phyloP scores from a whole-genome alignment of 805 yeast species.

The Candida sphagnicola region DNA sequence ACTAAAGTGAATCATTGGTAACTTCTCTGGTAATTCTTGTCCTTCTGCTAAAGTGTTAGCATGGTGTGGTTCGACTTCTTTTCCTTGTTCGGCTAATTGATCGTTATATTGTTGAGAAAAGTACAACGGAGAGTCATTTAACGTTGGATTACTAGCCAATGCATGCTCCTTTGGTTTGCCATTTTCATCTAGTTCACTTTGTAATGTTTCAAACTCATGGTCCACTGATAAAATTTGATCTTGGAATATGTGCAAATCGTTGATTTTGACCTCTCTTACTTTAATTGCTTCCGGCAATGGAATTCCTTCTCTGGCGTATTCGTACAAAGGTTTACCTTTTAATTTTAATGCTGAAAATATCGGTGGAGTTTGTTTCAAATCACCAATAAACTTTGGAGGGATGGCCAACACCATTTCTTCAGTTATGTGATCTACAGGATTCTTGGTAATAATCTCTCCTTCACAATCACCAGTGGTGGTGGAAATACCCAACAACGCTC shows the following conservation, averaged over 20 bases:
- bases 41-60: conserved; percentile 36
- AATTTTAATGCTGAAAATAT: conserved; percentile 90
- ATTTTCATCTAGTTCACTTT: conserved; percentile 44
- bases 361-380: conserved; percentile 87
- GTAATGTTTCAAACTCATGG: conserved; percentile 49
- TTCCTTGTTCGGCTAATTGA: conserved; percentile 36
- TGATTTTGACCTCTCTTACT: conserved; percentile 64
- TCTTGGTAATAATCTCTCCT: conserved; percentile 69
- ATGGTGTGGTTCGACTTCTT: conserved; percentile 34
- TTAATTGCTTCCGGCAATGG: conserved; percentile 85
- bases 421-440: conserved; percentile 54
- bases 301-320: conserved; percentile 84
- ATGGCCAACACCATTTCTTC: conserved; percentile 47
- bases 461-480: conserved; percentile 94
- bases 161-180: conserved; percentile 43
- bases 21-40: conserved; percentile 41
- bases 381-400: conserved; percentile 70
- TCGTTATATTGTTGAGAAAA: conserved; percentile 54
- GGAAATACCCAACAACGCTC: conserved; percentile 81
- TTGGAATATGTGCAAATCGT: conserved; percentile 47
- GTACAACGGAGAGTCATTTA: conserved; percentile 59
- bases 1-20: conserved; percentile 69
- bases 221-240: conserved; percentile 50
- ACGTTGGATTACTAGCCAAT: conserved; percentile 48
- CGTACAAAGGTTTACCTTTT: conserved; percentile 91